Conservation (phyloP, 345 rosid species). For the Arabis hirsuta region DNA sequence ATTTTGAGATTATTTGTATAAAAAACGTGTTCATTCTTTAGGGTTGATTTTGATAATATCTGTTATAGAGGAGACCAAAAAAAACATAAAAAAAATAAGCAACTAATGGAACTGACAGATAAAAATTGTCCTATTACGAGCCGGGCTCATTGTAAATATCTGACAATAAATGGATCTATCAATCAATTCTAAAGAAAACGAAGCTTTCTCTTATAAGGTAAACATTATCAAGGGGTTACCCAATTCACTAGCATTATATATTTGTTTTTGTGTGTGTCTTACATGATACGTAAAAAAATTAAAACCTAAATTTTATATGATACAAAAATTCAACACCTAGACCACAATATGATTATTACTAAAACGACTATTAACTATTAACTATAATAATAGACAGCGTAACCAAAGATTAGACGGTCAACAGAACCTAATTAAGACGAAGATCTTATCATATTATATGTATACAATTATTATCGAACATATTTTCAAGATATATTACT, state of each 20-base stretch:
- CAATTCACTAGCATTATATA: not conserved
- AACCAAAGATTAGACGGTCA: constrained; percentile 19
- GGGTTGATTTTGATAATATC: no score
- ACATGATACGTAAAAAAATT: not conserved
- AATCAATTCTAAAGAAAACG: constrained; percentile 22
- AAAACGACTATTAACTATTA: constrained; percentile 5
- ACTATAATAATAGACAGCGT: not conserved
- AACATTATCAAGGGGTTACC: constrained; percentile 14
- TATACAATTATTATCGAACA: not conserved
- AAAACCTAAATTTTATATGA: not conserved
- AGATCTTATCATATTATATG: not conserved
- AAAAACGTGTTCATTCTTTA: no score
- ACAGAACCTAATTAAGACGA: constrained; percentile 2
- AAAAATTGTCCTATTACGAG: no score
- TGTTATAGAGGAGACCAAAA: no score
- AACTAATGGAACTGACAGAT: no score
- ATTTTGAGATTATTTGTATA: no score
- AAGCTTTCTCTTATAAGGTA: constrained; percentile 26
- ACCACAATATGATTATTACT: not conserved
- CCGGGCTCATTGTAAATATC: not conserved
- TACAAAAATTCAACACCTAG: not conserved
- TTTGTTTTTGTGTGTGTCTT: constrained; percentile 22
- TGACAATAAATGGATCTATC: constrained; percentile 4
- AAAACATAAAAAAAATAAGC: no score
- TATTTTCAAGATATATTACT: no score